Evolutionary conservation across 768 basidiomycete genomes (phyloP).

Genomic region (Clavulina sp.): DNA sequence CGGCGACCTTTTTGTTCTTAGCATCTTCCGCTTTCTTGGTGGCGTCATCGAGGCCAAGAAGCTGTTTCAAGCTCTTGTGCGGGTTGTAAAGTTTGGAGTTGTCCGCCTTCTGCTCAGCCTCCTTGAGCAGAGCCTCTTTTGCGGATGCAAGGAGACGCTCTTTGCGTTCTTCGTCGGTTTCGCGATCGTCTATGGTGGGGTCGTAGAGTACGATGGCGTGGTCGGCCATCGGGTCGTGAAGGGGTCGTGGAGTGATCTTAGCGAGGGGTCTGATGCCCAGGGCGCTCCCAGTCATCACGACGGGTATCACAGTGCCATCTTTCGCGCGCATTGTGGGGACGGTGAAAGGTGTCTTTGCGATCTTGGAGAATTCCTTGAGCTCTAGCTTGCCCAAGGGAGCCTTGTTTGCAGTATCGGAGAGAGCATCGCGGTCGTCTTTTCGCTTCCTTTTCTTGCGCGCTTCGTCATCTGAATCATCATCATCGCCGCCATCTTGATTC

Average conservation of each 20-base stretch:
- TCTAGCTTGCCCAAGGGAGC: slow-evolving; percentile 29
- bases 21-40: slow-evolving; percentile 44
- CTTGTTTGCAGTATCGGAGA: slow-evolving; percentile 31
- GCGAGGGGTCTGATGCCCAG: slow-evolving; percentile 73
- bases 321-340: slow-evolving; percentile 66
- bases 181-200: slow-evolving; percentile 83
- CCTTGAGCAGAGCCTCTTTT: slow-evolving; percentile 42
- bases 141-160: slow-evolving; percentile 58
- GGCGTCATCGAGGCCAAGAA: slow-evolving; percentile 52
- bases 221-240: slow-evolving; percentile 96
- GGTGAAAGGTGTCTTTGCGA: slow-evolving; percentile 45
- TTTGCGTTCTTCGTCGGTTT: slow-evolving; percentile 71
- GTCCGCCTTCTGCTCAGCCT: slow-evolving; percentile 36
- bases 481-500: slow-evolving; percentile 31
- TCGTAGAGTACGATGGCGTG: slow-evolving; percentile 96
- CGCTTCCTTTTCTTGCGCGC: slow-evolving; percentile 44
- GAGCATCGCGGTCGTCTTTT: slow-evolving; percentile 39
- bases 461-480: slow-evolving; percentile 30
- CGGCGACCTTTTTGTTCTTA: slow-evolving; percentile 64
- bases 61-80: slow-evolving; percentile 73
- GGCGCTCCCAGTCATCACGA: slow-evolving; percentile 45
- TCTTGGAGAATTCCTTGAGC: slow-evolving; percentile 54
- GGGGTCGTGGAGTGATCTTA: slow-evolving; percentile 69
- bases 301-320: slow-evolving; percentile 42
- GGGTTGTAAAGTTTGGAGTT: slow-evolving; percentile 54